Evolutionary conservation across 148 eudicot species (phyloP).

Genomic region (Spergularia marina): DNA sequence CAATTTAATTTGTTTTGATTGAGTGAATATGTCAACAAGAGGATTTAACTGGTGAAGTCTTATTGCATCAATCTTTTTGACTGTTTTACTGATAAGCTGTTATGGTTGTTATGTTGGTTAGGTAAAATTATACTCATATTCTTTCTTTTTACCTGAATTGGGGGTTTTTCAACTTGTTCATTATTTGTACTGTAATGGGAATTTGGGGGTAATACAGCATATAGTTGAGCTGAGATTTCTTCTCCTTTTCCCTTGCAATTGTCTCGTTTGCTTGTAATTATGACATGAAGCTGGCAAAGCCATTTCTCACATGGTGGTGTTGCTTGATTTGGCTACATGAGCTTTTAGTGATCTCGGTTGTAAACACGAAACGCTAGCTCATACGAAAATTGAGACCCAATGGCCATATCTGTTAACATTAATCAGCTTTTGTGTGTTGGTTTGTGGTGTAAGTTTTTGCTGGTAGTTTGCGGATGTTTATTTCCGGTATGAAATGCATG

Average conservation of each 20-base stretch:
- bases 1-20: background rate
- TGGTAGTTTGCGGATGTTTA: slow-evolving; percentile 1
- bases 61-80: background rate
- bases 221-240: background rate
- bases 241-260: background rate
- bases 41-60: slow-evolving; percentile 2
- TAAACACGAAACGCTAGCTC: background rate
- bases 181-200: background rate
- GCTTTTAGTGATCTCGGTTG: background rate
- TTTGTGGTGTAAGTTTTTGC: background rate
- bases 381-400: no score
- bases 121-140: background rate
- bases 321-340: background rate
- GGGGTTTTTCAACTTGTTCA: slow-evolving; percentile 5
- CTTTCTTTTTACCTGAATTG: background rate
- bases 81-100: background rate
- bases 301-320: background rate
- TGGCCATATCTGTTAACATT: no score
- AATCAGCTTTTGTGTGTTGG: background rate
- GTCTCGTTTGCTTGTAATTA: background rate
- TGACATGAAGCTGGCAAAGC: background rate
- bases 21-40: background rate
- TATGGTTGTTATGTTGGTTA: slow-evolving; percentile 1
- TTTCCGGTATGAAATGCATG: background rate
- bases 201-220: background rate